A percentile compares a stretch with the other conserved stretches of the same genome.
Conservation (phyloP, 139 green algal genomes). For the Nannochloris sp. region DNA sequence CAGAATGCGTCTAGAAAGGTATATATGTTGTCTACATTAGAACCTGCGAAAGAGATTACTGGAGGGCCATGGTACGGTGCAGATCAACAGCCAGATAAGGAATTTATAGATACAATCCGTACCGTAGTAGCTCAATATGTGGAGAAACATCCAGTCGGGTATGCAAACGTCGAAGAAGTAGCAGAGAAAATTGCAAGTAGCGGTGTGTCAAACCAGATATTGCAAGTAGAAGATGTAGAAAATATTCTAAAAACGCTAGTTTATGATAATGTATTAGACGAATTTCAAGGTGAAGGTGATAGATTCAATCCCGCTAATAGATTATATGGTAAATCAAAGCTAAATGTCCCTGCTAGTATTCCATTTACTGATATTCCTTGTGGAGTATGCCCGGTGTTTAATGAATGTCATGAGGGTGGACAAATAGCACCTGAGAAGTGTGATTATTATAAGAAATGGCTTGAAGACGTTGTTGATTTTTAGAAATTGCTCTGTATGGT, state of each 20-base stretch:
- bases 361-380: slow-evolving; percentile 73
- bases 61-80: slow-evolving; percentile 93
- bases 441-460: slow-evolving; percentile 29
- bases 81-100: slow-evolving; percentile 56
- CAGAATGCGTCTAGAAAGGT: slow-evolving; percentile 43
- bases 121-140: not conserved
- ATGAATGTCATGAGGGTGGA: slow-evolving; percentile 67
- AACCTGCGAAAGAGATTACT: slow-evolving; percentile 86
- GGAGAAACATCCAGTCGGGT: too few species aligned
- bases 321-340: not conserved
- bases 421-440: slow-evolving; percentile 73
- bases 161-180: not conserved
- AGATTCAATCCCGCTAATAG: slow-evolving; percentile 23
- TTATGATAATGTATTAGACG: slow-evolving; percentile 64
- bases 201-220: slow-evolving; percentile 35
- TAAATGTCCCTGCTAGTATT: slow-evolving; percentile 35
- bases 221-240: slow-evolving; percentile 62
- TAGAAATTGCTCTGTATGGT: too few species aligned
- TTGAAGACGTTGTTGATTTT: slow-evolving; percentile 14
- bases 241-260: slow-evolving; percentile 65
- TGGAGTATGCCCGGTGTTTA: slow-evolving; percentile 78
- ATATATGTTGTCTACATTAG: slow-evolving; percentile 89
- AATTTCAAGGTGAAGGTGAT: slow-evolving; percentile 19
- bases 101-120: slow-evolving; percentile 75
- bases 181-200: not conserved